Evolutionary conservation across 139 green algal species (phyloP), one percentile per base, ranked within the genome.

Genomic region (Tetraselmis chui): DNA sequence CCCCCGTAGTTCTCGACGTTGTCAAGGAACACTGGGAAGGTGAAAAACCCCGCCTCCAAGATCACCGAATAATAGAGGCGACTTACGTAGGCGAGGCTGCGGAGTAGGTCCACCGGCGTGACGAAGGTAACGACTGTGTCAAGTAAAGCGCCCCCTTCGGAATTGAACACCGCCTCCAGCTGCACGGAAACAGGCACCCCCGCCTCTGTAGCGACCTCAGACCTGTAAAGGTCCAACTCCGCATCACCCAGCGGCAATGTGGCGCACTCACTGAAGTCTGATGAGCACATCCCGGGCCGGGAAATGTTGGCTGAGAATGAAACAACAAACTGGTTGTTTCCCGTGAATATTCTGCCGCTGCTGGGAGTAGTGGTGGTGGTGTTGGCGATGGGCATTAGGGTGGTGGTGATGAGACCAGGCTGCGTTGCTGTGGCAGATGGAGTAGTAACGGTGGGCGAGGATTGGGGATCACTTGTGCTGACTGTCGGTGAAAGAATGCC

Each of bases 351-450:
- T 22, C 59, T 75, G 59, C 59, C 59, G 23, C 23, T 78, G 75
- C 23, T 78, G 75, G 75, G 23, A 26, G 75, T 78, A 26, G 75
- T 78, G 75, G 75, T 78, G 75, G 75, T 78, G 75, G 75, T 28
- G 75, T 23, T 28, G 75, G 75, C 26, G 75, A 26, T 78, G 75
- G 75, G 5, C 24, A 26, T 78, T 22, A 26, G 27, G 75, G 75
- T 78, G 75, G 75, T 78, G 75, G 75, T 78, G 75, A 26, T 78
- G 75, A 26, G 27, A 26, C 24, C 28, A 26, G 75, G 27, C 24
- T 23, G 27, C 24, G 75, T 78, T 23, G 75, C 28, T 23, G 75
- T 28, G 75, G 75, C 26, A 26, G 75, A 31, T 23, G 75, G 5
- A 26, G 75, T 78, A 28, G 75, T 78, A 26, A 26, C 28, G 75